Base-by-base conservation (phyloP, 2,329 filamentous ascomycete genomes). In the Paracorniculantispora psalliotae region DNA sequence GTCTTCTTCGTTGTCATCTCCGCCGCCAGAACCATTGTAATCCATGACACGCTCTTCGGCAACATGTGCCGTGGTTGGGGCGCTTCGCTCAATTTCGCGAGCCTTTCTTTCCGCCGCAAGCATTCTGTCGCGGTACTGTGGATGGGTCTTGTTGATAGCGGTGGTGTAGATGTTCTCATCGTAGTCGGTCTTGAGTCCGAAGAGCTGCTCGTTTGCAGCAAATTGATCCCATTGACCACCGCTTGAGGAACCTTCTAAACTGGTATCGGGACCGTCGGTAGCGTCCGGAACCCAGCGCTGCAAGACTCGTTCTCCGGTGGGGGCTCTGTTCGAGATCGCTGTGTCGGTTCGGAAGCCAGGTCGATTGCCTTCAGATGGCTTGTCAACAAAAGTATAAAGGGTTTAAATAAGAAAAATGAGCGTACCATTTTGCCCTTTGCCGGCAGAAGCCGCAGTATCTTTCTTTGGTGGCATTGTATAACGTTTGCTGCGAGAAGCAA, bases 131-230 rank as follows among this genome's bases (percentile, higher is more conserved):
- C 84, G 87, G 73, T 96, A 97, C 57, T 88, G 81, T 1, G 94
- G 92, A 66, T 96, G 87, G 63, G 75, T 89, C 68, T 87, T 91
- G 73, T 99, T 86, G 68, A 99, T 96, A 43, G 84, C 77, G 10
- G 94, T 99, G 1, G 94, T 99, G 76, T 99, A 99, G 46, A 94
- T 85, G 66, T 90, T 92, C 74, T 97, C 94, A 68, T 97, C 87
- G 71, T 97, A 99, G 67, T 92, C 91, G 55, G 89, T 94, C 73
- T 86, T 91, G 41, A 96, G 76, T 37, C 94, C 94, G 69, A 96
- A 97, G 30, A 91, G 84, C 59, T 86, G 82, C 74, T 96, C 90
- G 68, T 97, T 97, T 63, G 84, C 87, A 60, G 90, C 89, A 69
- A 99, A 99, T 72, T 99, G 94, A 71, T 99, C 93, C 94, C 94